Base-by-base conservation (phyloP, 768 basidiomycete genomes). In the Lactifluus piperatus region DNA sequence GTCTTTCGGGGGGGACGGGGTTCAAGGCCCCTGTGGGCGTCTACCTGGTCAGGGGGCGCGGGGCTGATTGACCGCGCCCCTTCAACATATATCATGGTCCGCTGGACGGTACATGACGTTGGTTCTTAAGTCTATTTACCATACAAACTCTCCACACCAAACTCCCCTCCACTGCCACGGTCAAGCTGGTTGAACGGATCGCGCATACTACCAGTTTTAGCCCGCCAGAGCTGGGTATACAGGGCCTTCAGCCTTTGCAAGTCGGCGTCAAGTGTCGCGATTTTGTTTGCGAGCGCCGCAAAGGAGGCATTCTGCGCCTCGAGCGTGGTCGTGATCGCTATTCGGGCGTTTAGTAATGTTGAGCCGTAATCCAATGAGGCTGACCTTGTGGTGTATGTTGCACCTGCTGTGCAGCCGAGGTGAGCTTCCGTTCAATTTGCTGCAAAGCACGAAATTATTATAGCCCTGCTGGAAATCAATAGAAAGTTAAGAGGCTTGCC, bases 341-440 rank as follows among this genome's bases (percentile, higher is more conserved):
- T 13, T 2, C 55, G 39, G 20, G 9, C n/a, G 20, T 46, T 46
- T 48, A 53, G 39, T 44, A 46, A 44, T 22, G 46, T 57, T 8
- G 51, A 45, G 26, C 37, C 57, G 62, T 39, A 49, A 47, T 24
- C 10, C 6, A 37, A 32, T 36, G 30, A 24, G 41, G 51, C 71
- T 36, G 64, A 88, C 90, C 81, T 71, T 93, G 90, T 14, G 90
- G 90, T 1, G 88, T 88, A 47, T 75, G 72, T 68, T 88, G 86
- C 7, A 77, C 72, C 65, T 86, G 83, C 50, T 74, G 73, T 7
- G 83, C 76, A 4, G 85, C 80, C 8, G 86, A 84, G 6, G 85
- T 81, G 6, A 91, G 74, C 69, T 88, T 91, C 54, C 88, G 80
- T 71, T 92, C 90, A 64, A 93, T 90, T 85, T 86, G 85, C 86